phyloP scores from a whole-genome alignment of 345 rosid species.

The Gossypium longicalyx region DNA sequence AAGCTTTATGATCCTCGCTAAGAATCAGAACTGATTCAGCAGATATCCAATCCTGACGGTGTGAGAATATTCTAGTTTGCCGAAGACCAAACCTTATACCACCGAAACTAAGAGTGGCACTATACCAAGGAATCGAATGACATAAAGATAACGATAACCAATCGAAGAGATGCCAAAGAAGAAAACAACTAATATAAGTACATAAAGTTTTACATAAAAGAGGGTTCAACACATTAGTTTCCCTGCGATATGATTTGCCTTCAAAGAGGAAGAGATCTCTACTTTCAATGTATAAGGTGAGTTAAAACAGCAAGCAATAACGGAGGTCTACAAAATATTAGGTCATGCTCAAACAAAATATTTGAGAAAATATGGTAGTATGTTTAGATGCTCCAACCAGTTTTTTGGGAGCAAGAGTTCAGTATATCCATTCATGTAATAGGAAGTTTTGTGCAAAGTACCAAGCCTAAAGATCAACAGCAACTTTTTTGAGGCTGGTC shows the following conservation, averaged over 20 bases:
- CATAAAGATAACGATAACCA: not conserved
- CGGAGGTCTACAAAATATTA: not conserved
- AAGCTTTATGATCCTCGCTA: not conserved
- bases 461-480: not conserved
- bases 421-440: not conserved
- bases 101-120: not conserved
- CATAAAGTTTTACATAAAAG: not conserved
- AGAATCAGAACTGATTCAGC: not conserved
- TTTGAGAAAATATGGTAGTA: not conserved
- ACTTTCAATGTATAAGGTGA: not conserved
- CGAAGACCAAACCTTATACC: not conserved
- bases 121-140: not conserved
- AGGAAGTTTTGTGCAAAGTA: not conserved
- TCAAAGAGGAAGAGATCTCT: not conserved
- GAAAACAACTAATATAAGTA: not conserved
- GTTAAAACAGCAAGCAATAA: not conserved
- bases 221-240: not conserved
- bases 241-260: not conserved
- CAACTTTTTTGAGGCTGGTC: not conserved
- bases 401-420: not conserved
- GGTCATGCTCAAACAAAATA: conserved; percentile 1
- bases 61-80: not conserved
- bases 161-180: not conserved
- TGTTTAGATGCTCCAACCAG: not conserved
- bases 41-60: not conserved